Base-by-base conservation (phyloP, 176 grass and related monocot species). In the Rhynchospora breviuscula region DNA sequence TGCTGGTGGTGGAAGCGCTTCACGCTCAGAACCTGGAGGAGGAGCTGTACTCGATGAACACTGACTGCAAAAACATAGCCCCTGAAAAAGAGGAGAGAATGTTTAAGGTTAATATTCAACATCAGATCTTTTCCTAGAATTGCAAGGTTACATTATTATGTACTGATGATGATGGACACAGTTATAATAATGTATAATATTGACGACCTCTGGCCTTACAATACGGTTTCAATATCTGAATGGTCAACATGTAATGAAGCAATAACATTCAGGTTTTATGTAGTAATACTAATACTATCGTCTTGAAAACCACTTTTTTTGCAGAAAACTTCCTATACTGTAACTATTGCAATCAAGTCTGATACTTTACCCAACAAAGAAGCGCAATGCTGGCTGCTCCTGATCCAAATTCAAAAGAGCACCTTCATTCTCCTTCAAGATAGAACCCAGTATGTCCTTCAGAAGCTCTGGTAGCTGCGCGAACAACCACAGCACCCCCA, bases 381-480 rank as follows among this genome's bases (percentile, higher is more conserved):
- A 99, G n/a, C 97, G 93, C 57, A 99, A 79, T 9, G 97, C 97
- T 69, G 97, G 97, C 78, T 99, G 97, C 81, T 99, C 97, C 86
- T 96, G 93, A 92, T 99, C 97, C 88, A 99, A 91, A 92, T 99
- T 99, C 31, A 99, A 83, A 59, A 99, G 91, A n/a, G 97, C 91
- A 40, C 97, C 97, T 80, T 99, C 97, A 66, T 96, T 99, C 14
- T 99, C 97, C 89, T 95, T 99, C 81, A 99, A 92, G 84, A 99
- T 99, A 60, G 93, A 99, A 59, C 97, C 97, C 14, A 99, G 17
- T 86, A 99, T 99, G 67, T 99, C 97, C 85, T 99, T 99, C 56
- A 99, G 77, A 86, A 99, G 97, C 80, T 93, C 97, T 85, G 97
- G 97, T 86, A 99, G 88, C 81, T 99, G 97, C 25, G 97, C 97